phyloP scores from a whole-genome alignment of 495 filamentous ascomycete species.

The Lasiosphaeris hirsuta region DNA sequence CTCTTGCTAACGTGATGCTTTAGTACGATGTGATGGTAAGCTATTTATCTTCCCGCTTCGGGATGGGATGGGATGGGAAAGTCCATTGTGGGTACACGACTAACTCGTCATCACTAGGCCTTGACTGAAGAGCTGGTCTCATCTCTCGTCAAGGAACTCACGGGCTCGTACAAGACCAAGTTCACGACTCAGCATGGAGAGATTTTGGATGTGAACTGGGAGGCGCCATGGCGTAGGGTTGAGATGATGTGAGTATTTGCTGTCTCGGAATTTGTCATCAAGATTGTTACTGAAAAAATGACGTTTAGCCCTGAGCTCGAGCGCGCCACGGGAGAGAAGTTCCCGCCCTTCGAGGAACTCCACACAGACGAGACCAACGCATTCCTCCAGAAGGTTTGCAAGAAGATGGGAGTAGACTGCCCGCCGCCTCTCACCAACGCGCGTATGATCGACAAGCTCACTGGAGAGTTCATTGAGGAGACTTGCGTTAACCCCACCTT shows the following conservation, averaged over 20 bases:
- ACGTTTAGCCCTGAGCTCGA: slow-evolving; percentile 65
- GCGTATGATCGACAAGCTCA: slow-evolving; percentile 96
- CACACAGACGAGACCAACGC: slow-evolving; percentile 84
- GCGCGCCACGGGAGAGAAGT: slow-evolving; percentile 84
- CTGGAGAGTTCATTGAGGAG: slow-evolving; percentile 92
- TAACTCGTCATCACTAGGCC: slow-evolving; percentile 22
- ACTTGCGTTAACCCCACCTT: slow-evolving; percentile 94
- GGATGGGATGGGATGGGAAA: too few relatives aligned
- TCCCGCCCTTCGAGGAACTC: slow-evolving; percentile 83
- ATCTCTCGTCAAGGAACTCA: slow-evolving; percentile 84
- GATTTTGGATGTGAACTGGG: slow-evolving; percentile 89
- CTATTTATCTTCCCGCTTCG: background rate
- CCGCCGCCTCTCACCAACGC: slow-evolving; percentile 87
- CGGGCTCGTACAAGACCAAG: slow-evolving; percentile 76
- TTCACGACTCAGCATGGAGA: slow-evolving; percentile 81
- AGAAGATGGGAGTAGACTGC: slow-evolving; percentile 90
- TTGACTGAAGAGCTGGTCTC: slow-evolving; percentile 93
- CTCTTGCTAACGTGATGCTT: background rate
- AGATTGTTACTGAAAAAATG: background rate
- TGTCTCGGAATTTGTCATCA: too few relatives aligned
- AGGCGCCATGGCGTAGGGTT: slow-evolving; percentile 85
- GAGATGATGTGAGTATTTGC: slow-evolving; percentile 70
- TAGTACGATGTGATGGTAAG: slow-evolving; percentile 73
- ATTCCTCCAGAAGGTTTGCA: slow-evolving; percentile 77
- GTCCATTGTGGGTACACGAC: background rate